Percentiles rank a stretch among this genome's conserved stretches.
These are phyloP conservation scores for Sphaerobolus stellatus DNA, from an alignment of 1,284 basidiomycete genomes.

Conservation along the genomic window DNA sequence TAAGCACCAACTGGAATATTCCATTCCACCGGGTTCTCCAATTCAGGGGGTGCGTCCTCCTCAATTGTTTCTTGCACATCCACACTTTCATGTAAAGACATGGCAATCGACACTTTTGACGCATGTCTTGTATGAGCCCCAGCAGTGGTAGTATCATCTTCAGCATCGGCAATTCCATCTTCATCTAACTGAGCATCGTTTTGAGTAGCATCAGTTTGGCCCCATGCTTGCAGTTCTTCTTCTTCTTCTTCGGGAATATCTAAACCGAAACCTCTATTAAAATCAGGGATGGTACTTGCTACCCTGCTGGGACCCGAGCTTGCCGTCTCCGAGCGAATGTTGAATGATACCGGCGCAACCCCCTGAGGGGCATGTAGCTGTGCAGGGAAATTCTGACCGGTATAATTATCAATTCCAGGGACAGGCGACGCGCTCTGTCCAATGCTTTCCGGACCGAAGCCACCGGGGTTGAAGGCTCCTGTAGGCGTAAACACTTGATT, in stretches of 20 bases:
- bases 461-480: conserved; percentile 60
- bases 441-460: conserved; percentile 50
- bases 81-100: conserved; percentile 22
- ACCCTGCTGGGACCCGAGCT: conserved; percentile 11
- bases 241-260: conserved; percentile 70
- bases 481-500: conserved; percentile 40
- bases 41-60: conserved; percentile 10
- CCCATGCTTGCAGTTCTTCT: conserved; percentile 22
- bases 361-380: conserved; percentile 59
- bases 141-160: conserved; percentile 15
- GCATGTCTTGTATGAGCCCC: conserved; percentile 17
- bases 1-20: neutral
- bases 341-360: conserved; percentile 52
- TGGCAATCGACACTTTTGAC: conserved; percentile 18
- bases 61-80: conserved; percentile 21
- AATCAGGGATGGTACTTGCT: conserved; percentile 49
- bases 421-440: conserved; percentile 23
- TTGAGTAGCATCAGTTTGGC: conserved; percentile 12
- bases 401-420: conserved; percentile 19
- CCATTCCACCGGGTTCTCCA: conserved; percentile 9
- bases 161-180: conserved; percentile 36
- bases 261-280: conserved; percentile 71
- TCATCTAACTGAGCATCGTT: neutral
- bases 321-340: conserved; percentile 41
- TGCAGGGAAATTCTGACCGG: conserved; percentile 10